Evolutionary conservation across 805 yeast genomes (phyloP).

Genomic region (Myxozyma vanderwaltii): DNA sequence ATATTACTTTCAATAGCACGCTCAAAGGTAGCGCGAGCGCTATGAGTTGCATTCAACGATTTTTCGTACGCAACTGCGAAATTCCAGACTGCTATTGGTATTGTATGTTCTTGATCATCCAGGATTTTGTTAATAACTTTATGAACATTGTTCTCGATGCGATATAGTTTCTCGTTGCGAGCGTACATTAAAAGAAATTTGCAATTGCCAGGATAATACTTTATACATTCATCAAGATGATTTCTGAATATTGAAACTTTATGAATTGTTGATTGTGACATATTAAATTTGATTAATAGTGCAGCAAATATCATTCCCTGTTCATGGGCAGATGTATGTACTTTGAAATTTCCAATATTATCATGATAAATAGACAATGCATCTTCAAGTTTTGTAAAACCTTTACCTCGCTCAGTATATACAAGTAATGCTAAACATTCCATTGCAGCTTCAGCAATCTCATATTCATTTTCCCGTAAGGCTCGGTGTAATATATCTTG

Average conservation of each 20-base stretch:
- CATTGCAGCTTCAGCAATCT: constrained; percentile 14
- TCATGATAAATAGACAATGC: neutral
- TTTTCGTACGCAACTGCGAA: constrained; percentile 17
- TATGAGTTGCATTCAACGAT: constrained; percentile 1
- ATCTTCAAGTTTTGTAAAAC: neutral
- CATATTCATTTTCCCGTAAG: neutral
- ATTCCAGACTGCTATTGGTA: constrained; percentile 14
- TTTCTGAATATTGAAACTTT: constrained; percentile 22
- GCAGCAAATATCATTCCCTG: constrained; percentile 8
- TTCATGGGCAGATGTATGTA: neutral
- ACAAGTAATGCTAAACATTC: constrained; percentile 10
- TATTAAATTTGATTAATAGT: constrained; percentile 7
- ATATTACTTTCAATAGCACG: constrained; percentile 13
- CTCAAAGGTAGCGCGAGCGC: constrained; percentile 14
- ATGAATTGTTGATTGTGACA: constrained; percentile 6
- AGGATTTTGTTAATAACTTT: constrained; percentile 2
- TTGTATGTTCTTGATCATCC: neutral
- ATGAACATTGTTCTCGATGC: constrained; percentile 21
- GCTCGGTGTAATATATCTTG: neutral
- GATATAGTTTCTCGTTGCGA: constrained; percentile 14
- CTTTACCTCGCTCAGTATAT: constrained; percentile 1
- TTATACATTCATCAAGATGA: constrained; percentile 12
- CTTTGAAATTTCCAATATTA: neutral
- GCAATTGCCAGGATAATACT: constrained; percentile 10
- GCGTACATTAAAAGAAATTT: constrained; percentile 15